phyloP scores from a whole-genome alignment of 2,329 filamentous ascomycete species.

The Neofusicoccum kwambonambiense region DNA sequence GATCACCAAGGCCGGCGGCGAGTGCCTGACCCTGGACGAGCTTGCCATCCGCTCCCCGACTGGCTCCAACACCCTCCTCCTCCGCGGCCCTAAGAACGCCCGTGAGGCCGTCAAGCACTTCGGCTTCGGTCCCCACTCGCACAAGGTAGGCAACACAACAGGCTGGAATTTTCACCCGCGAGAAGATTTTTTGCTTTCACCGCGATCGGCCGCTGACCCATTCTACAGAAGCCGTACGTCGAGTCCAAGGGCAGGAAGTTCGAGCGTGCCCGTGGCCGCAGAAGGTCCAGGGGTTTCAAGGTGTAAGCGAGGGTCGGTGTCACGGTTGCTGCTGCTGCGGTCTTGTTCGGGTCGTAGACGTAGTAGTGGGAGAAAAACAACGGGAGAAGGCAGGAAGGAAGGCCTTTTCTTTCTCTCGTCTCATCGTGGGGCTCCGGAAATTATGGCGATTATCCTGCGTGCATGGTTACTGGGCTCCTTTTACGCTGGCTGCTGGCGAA shows the following conservation, averaged over 20 bases:
- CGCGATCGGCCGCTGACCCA: conserved; percentile 17
- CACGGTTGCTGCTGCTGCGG: background rate
- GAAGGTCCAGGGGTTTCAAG: conserved; percentile 99
- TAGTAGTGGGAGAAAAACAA: background rate
- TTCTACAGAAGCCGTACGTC: conserved; percentile 82
- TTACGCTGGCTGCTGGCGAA: conserved; percentile 17
- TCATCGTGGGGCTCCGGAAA: conserved; percentile 10
- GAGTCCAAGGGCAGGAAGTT: conserved; percentile 99
- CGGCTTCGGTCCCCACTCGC: conserved; percentile 93
- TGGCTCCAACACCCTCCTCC: conserved; percentile 92
- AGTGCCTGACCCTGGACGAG: conserved; percentile 95
- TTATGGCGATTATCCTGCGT: conserved; percentile 18
- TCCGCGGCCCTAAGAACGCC: conserved; percentile 97
- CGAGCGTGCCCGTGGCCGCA: conserved; percentile 97
- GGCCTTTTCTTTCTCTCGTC: conserved; percentile 10
- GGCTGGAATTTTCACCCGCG: conserved; percentile 20
- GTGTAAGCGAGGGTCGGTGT: conserved; percentile 64
- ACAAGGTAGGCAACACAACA: conserved; percentile 68
- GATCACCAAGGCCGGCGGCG: conserved; percentile 89
- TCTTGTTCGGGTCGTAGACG: background rate
- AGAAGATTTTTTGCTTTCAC: background rate
- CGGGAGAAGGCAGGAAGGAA: conserved; percentile 6
- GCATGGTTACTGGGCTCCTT: conserved; percentile 17
- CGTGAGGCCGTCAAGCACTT: conserved; percentile 99
- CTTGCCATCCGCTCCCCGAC: conserved; percentile 93